Percentiles rank a stretch among this genome's conserved stretches.
Conservation (phyloP, 1,284 basidiomycete genomes). For the Tilletia caries region DNA sequence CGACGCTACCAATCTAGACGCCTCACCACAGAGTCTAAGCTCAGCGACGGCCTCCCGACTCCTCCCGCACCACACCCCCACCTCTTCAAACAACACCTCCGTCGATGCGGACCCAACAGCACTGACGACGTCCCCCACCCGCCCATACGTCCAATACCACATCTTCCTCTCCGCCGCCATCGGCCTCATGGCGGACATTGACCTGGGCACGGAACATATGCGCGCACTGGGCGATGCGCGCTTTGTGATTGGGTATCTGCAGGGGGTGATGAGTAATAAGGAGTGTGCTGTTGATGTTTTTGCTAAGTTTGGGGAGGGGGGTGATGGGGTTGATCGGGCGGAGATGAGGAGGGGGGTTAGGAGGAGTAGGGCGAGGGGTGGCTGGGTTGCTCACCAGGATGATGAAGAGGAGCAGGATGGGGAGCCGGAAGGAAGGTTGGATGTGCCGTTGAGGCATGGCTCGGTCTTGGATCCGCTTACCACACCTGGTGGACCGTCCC, state of each 20-base stretch:
- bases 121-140: background rate
- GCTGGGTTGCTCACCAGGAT: background rate
- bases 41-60: conserved; percentile 8
- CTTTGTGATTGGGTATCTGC: conserved; percentile 77
- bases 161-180: conserved; percentile 84
- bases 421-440: background rate
- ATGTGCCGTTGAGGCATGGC: conserved; percentile 27
- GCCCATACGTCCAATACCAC: conserved; percentile 58
- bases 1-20: too few relatives aligned
- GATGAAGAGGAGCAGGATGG: conserved; percentile 11
- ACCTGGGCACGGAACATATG: conserved; percentile 71
- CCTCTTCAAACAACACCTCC: too few relatives aligned
- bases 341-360: conserved; percentile 41
- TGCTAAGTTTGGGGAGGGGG: conserved; percentile 37
- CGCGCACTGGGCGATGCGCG: conserved; percentile 91
- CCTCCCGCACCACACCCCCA: background rate
- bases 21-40: background rate
- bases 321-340: conserved; percentile 30
- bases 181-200: conserved; percentile 84
- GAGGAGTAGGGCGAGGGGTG: conserved; percentile 17
- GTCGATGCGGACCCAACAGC: conserved; percentile 5
- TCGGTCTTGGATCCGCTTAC: conserved; percentile 32
- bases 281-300: conserved; percentile 43
- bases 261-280: conserved; percentile 50
- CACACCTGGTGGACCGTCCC: conserved; percentile 7